phyloP scores from a whole-genome alignment of 176 grass and related monocot species.

The Neostapfia colusana region DNA sequence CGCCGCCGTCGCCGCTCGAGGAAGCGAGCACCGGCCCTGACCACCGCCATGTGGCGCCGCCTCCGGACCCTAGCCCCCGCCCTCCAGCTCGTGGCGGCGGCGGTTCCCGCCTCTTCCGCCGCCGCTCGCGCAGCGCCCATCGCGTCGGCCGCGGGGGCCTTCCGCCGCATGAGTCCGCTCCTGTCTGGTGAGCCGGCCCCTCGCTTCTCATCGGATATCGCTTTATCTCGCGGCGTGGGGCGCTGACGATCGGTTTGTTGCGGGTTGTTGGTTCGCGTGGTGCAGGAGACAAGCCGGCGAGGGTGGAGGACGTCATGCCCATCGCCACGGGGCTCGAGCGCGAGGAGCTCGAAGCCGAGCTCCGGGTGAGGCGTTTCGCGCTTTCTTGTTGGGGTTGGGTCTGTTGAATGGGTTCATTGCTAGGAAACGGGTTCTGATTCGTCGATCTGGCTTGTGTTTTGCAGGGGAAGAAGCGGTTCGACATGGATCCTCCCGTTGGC shows the following conservation, averaged over 20 bases:
- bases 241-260: conserved; percentile 33
- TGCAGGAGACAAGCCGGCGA: conserved; percentile 61
- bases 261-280: background rate
- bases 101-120: background rate
- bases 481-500: conserved; percentile 71
- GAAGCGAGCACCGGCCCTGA: conserved; percentile 38
- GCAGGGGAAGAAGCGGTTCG: conserved; percentile 87
- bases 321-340: conserved; percentile 80
- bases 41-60: conserved; percentile 69
- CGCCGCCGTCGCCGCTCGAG: conserved; percentile 32
- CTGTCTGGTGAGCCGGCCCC: conserved; percentile 54
- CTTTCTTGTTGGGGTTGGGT: background rate
- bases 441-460: conserved; percentile 44
- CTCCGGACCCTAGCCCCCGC: conserved; percentile 57
- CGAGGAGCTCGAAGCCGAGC: conserved; percentile 75
- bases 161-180: conserved; percentile 67
- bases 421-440: conserved; percentile 28
- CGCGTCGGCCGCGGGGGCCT: conserved; percentile 47
- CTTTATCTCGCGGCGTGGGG: background rate
- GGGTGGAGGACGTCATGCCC: conserved; percentile 79
- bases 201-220: conserved; percentile 39
- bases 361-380: conserved; percentile 46
- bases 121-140: conserved; percentile 25
- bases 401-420: conserved; percentile 6
- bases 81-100: conserved; percentile 22